Base-by-base conservation (phyloP, 1,284 basidiomycete genomes). In the Tilletia horrida region DNA sequence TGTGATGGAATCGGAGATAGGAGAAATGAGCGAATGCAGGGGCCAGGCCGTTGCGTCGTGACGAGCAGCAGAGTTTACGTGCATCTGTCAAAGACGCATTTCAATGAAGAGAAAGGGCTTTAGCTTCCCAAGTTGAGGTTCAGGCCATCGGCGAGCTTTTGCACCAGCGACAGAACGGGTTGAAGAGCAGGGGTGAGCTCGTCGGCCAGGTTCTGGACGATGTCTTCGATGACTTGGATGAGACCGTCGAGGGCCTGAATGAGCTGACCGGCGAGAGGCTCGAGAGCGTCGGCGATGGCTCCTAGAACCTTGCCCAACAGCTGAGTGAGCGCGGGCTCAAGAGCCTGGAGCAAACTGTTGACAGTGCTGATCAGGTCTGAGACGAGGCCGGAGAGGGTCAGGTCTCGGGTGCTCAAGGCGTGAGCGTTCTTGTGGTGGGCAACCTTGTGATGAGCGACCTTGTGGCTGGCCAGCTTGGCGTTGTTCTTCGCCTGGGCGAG, bases 311-410 rank as follows among this genome's bases (percentile, higher is more conserved):
- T 29, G 25, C 27, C 55, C 29, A 59, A 21, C 25, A 59, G 25
- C 25, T 59, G 25, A 25, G 27, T 31, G 13, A 59, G 27, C 55
- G 55, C 7, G 3, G 27, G 8, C 55, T 59, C 55, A 29, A 59
- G 35, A 18, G 18, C 16, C 8, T 11, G 9, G 27, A 59, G 55
- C 25, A 59, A 18, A 21, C 55, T 29, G 55, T 59, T 35, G 27
- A 59, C 55, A 25, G 27, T 35, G 13, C 16, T n/a, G 55, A 59
- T 29, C 55, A 59, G 55, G 55, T 59, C 55, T 7, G 27, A 25
- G 29, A 59, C 14, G 27, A 59, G 55, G 55, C 55, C 29, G 16
- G 27, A 16, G 27, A 59, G 55, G 13, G 55, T 40, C 25, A 59
- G 29, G 13, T 59, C 50, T 23, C 50, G 55, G 27, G 29, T 29